Evolutionary conservation across 2,329 filamentous ascomycete species (phyloP).

Genomic region (Lasiodiplodia citricola): DNA sequence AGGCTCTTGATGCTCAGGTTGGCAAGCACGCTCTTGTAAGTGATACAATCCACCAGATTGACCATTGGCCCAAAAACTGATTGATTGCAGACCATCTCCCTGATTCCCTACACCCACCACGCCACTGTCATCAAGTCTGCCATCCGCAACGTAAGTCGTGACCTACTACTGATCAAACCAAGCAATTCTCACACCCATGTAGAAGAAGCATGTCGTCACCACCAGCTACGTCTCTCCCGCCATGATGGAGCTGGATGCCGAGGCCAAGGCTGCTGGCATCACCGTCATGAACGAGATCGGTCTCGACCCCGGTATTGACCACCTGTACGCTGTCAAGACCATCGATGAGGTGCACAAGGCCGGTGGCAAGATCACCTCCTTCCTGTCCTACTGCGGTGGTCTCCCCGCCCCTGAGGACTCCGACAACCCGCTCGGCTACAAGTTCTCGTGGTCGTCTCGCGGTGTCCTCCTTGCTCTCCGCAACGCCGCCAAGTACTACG

Average conservation of each 20-base stretch:
- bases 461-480: slow-evolving; percentile 86
- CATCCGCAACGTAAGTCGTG: slow-evolving; percentile 65
- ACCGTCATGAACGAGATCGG: slow-evolving; percentile 98
- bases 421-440: slow-evolving; percentile 91
- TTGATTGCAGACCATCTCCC: slow-evolving; percentile 44
- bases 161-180: neutral
- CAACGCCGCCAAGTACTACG: slow-evolving; percentile 83
- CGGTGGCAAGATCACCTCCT: slow-evolving; percentile 83
- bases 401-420: slow-evolving; percentile 71
- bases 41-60: neutral
- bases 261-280: slow-evolving; percentile 87
- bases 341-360: slow-evolving; percentile 86
- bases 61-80: slow-evolving; percentile 28
- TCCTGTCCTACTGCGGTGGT: slow-evolving; percentile 85
- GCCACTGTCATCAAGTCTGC: slow-evolving; percentile 89
- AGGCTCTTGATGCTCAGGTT: slow-evolving; percentile 80
- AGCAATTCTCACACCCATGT: slow-evolving; percentile 1
- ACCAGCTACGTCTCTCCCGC: slow-evolving; percentile 92
- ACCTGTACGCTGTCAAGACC: slow-evolving; percentile 82
- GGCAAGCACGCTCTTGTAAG: slow-evolving; percentile 75
- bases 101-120: slow-evolving; percentile 94
- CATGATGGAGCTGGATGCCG: slow-evolving; percentile 85
- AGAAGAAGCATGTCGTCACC: slow-evolving; percentile 94
- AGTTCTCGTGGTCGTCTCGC: slow-evolving; percentile 77
- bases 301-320: slow-evolving; percentile 73